A percentile compares a stretch with the other conserved stretches of the same genome.
These are phyloP conservation scores for Phylloporus rhodoxanthus DNA, from an alignment of 768 basidiomycete species.

Conservation along the genomic window DNA sequence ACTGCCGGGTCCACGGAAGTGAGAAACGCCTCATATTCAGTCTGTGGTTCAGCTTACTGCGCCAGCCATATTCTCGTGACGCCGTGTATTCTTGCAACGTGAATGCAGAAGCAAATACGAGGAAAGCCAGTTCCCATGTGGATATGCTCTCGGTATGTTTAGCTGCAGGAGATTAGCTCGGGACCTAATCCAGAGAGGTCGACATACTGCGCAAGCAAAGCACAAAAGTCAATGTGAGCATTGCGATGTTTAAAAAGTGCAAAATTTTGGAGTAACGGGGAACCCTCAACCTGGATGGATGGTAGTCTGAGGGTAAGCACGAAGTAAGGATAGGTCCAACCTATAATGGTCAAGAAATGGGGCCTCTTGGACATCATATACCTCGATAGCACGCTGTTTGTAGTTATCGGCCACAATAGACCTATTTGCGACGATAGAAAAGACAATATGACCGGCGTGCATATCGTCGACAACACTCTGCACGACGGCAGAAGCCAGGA, in stretches of 20 bases:
- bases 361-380: constrained; percentile 60
- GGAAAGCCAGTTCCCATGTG: constrained; percentile 65
- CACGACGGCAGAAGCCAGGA: constrained; percentile 75
- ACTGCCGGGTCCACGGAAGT: constrained; percentile 35
- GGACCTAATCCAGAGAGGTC: background rate
- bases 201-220: constrained; percentile 68
- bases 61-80: constrained; percentile 82
- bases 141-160: constrained; percentile 48
- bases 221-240: constrained; percentile 63
- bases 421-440: constrained; percentile 53
- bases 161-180: constrained; percentile 36
- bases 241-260: constrained; percentile 72
- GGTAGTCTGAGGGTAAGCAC: constrained; percentile 1
- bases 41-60: constrained; percentile 47
- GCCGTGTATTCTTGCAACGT: constrained; percentile 84
- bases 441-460: constrained; percentile 72
- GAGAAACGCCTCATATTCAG: background rate
- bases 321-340: constrained; percentile 25
- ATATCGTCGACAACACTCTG: constrained; percentile 87
- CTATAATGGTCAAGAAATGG: constrained; percentile 84
- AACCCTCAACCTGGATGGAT: constrained; percentile 58
- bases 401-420: constrained; percentile 90
- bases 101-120: constrained; percentile 73
- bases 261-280: constrained; percentile 73
- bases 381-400: constrained; percentile 66